Base-by-base conservation (phyloP, 2,329 filamentous ascomycete species). In the Pestalotiopsis sp. region DNA sequence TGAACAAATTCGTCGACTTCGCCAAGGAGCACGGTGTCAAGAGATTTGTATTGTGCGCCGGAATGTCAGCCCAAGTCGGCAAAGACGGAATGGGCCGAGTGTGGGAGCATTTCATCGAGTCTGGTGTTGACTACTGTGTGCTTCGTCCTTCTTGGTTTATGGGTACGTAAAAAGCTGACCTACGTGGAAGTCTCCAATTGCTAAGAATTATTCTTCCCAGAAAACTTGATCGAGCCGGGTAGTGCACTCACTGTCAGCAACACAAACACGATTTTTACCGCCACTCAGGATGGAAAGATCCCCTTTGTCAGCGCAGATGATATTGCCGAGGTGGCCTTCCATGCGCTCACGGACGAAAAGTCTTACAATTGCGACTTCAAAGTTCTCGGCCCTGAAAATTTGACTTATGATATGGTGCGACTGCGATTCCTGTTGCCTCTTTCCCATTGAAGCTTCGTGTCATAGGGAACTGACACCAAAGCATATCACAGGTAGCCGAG, bases 131-230 rank as follows among this genome's bases (percentile, higher is more conserved):
- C 49, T 74, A 71, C 56, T 66, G 62, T 31, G 73, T 74, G 49
- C 70, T 73, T 56, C 69, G 73, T n/a, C 73, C 72, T 4, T 71
- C 70, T 63, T 74, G 73, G 72, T 74, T 74, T 20, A 62, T 62
- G 59, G 59, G 59, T 62, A 25, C 17, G 59, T 20, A 17, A 4
- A 9, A 11, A 0, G 17, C 23, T 20, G 56, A 59, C 17, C 27
- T 31, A 60, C 17, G 4, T 60, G 12, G 13, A 1, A 12, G 5
- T 17, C 27, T 20, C 11, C 4, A 13, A 49, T 61, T n/a, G 59
- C 59, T 62, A 40, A 62, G 3, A 12, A 3, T 17, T 9, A 11
- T 31, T n/a, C 52, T 9, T 9, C 23, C 9, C 61, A 74, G 72
- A 74, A 36, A 74, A 74, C 45, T 62, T 74, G 36, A 58, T 66